Evolutionary conservation across 106 monocot genomes (phyloP).

Genomic region (Narthecium ossifragum): DNA sequence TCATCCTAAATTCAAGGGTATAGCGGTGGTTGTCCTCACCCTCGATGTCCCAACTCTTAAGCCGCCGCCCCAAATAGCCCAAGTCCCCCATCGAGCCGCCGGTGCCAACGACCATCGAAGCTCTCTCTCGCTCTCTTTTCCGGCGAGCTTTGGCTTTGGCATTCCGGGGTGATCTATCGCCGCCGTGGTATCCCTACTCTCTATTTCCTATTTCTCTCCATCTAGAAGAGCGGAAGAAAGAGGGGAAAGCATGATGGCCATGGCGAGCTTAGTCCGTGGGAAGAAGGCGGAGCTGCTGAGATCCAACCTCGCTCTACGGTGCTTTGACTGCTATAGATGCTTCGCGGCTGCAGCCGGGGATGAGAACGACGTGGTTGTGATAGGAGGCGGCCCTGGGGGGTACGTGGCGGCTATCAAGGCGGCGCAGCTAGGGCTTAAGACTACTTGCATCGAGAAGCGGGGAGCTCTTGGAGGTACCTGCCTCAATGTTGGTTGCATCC

Average conservation of each 20-base stretch:
- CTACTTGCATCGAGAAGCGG: constrained; percentile 87
- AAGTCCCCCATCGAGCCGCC: too few species aligned
- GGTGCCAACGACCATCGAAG: too few species aligned
- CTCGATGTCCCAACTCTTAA: too few species aligned
- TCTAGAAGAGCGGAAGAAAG: too few species aligned
- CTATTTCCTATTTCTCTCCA: too few species aligned
- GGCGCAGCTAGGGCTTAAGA: constrained; percentile 80
- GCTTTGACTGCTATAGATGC: constrained; percentile 10
- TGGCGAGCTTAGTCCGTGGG: constrained; percentile 42
- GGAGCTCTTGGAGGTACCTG: constrained; percentile 83
- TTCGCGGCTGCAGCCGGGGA: constrained; percentile 53
- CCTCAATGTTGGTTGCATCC: constrained; percentile 91
- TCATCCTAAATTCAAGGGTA: too few species aligned
- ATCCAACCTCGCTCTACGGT: constrained; percentile 1
- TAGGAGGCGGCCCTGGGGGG: constrained; percentile 85
- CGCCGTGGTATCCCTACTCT: too few species aligned
- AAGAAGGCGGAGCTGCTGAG: constrained; percentile 12
- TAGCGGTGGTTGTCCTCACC: too few species aligned
- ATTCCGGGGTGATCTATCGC: too few species aligned
- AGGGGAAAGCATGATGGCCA: constrained; percentile 36
- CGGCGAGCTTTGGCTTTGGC: too few species aligned
- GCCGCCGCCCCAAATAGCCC: too few species aligned
- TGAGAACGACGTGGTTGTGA: constrained; percentile 79
- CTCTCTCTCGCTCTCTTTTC: too few species aligned
- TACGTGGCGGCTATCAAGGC: constrained; percentile 95